A percentile compares a stretch with the other conserved stretches of the same genome.
Conservation (phyloP, 768 basidiomycete species). For the Kwoniella newhampshirensis region DNA sequence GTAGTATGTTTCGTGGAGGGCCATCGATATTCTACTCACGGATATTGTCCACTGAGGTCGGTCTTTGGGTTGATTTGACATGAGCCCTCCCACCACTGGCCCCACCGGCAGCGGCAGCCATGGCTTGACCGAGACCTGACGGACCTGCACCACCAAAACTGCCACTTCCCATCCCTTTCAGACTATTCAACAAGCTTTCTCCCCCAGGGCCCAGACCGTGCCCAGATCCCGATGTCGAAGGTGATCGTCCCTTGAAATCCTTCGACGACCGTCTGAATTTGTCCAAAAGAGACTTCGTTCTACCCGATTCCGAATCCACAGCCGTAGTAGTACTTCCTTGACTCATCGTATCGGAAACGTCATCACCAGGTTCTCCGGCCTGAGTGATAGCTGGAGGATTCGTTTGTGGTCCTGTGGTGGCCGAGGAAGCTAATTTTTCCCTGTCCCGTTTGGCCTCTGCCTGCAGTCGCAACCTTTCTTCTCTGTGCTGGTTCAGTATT, state of each 20-base stretch:
- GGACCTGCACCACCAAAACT: slow-evolving; percentile 4
- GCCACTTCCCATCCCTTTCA: slow-evolving; percentile 14
- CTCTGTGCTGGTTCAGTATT: slow-evolving; percentile 79
- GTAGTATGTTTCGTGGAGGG: neutral
- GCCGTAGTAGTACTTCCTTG: neutral
- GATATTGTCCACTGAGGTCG: slow-evolving; percentile 37
- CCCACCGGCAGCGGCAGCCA: neutral
- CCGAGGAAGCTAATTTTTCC: slow-evolving; percentile 22
- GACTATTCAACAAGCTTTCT: slow-evolving; percentile 12
- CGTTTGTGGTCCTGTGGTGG: neutral
- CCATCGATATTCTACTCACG: slow-evolving; percentile 21
- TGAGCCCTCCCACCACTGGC: neutral
- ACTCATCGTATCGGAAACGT: neutral
- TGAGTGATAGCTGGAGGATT: neutral
- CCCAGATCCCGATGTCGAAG: neutral
- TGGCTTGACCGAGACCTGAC: neutral
- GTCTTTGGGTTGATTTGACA: slow-evolving; percentile 19
- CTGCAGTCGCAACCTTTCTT: slow-evolving; percentile 59
- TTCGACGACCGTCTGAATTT: slow-evolving; percentile 13
- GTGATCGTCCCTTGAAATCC: slow-evolving; percentile 4
- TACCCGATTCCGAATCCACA: slow-evolving; percentile 4
- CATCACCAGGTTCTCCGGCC: neutral
- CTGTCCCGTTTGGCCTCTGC: slow-evolving; percentile 49
- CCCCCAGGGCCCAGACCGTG: slow-evolving; percentile 3
- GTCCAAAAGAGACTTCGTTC: slow-evolving; percentile 15